Evolutionary conservation across 495 filamentous ascomycete genomes (phyloP), one percentile per base, ranked within the genome.

Genomic region (Parathielavia appendiculata): DNA sequence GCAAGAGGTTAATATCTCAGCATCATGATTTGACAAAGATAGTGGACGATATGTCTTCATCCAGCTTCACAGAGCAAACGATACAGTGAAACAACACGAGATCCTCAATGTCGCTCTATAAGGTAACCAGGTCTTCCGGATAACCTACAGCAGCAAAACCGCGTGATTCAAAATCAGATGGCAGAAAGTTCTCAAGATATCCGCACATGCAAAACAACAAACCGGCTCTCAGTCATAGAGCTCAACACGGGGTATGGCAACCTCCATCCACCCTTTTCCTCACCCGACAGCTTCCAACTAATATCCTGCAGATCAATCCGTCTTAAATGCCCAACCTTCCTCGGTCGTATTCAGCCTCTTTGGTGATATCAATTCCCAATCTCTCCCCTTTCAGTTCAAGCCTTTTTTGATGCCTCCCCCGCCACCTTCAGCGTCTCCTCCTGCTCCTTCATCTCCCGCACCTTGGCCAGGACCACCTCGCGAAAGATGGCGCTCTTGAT

Each of bases 401-500:
- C 39, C 19, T 12, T 52, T 26, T 34, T 56, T 4, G 56, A 38
- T 12, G 54, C 75, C 56, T 81, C 79, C 59, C 79, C 83, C 64
- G 85, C 84, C 6, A 87, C 73, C 71, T 84, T 84, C 61, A 85
- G 76, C 36, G 83, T 82, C 71, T 91, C 85, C 67, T 96, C 88
- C 57, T 86, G 77, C 62, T 90, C 86, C 80, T 95, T 97, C 81
- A 87, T 87, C 70, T 98, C 92, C 43, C 87, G 82, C 22, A 97
- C 91, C 76, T 97, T 97, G 50, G 93, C 95, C 17, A 98, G 77
- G 1, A 97, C 95, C n/a, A 98, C 90, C 69, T 97, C 93, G 57
- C 90, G 82, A 81, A 98, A 97, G 67, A 97, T 97, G 30, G 90
- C 93, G 32, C 89, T 86, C 67, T 89, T 89, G 58, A 91, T 90